phyloP scores from a whole-genome alignment of 202 grass and related monocot genomes.

The Panicum virgatum region DNA sequence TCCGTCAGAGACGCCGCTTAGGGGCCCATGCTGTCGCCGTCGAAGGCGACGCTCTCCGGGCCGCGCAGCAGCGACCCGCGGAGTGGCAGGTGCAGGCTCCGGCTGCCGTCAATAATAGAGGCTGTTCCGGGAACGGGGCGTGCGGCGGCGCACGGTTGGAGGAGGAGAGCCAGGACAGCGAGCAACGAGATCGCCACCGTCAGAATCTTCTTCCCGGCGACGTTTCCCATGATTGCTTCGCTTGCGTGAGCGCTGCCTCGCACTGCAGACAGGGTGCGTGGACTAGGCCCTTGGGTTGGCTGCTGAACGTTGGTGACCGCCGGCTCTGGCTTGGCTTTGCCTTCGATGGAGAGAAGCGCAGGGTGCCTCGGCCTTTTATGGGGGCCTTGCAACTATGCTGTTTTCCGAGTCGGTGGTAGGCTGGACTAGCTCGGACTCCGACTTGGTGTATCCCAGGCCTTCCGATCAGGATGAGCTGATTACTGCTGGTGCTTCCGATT shows the following conservation, averaged over 20 bases:
- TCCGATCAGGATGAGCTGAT: neutral
- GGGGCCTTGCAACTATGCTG: neutral
- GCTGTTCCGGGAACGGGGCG: neutral
- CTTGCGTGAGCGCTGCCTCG: neutral
- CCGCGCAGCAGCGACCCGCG: constrained; percentile 16
- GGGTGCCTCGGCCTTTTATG: neutral
- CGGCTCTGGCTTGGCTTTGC: neutral
- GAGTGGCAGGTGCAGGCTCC: neutral
- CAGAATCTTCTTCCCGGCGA: neutral
- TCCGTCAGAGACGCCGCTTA: constrained; percentile 65
- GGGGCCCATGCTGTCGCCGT: constrained; percentile 32
- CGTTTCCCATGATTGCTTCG: neutral
- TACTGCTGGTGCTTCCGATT: too few species aligned
- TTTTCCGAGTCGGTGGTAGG: neutral
- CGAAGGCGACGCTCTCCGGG: constrained; percentile 67
- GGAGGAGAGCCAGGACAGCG: neutral
- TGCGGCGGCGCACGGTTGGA: neutral
- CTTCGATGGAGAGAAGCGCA: neutral
- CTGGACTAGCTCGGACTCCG: neutral
- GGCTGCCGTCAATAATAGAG: neutral
- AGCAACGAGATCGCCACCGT: neutral
- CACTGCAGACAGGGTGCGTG: neutral
- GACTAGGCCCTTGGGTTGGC: neutral
- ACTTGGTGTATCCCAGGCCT: neutral
- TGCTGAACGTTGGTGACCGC: too few species aligned